phyloP scores from a whole-genome alignment of 192 early-diverging fungal species.

The Backusella parvicylindrica region DNA sequence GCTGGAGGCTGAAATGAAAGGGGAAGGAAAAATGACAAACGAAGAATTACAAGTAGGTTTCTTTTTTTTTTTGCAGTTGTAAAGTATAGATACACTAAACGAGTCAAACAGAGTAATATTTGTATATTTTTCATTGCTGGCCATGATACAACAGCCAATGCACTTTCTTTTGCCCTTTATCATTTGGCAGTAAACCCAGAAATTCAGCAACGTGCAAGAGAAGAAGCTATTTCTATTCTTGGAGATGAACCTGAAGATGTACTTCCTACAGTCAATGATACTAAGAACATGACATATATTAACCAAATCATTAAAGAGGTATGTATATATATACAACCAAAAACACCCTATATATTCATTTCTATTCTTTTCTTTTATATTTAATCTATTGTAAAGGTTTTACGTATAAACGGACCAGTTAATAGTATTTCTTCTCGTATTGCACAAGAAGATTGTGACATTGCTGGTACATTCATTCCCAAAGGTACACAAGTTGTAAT shows the following conservation, averaged over 20 bases:
- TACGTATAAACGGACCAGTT: constrained; percentile 5
- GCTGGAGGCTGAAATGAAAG: constrained; percentile 40
- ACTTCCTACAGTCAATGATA: not conserved
- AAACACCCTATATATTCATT: not conserved
- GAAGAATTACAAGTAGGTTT: constrained; percentile 36
- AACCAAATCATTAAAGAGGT: constrained; percentile 20
- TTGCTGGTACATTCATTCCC: constrained; percentile 13
- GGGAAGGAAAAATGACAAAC: constrained; percentile 38
- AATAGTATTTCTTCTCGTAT: not conserved
- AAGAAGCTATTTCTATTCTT: constrained; percentile 15
- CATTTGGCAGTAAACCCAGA: constrained; percentile 41
- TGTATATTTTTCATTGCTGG: not conserved
- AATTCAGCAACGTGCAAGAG: constrained; percentile 20
- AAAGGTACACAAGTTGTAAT: constrained; percentile 10
- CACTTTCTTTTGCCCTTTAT: constrained; percentile 37
- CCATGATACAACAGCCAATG: constrained; percentile 22
- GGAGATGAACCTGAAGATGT: constrained; percentile 7
- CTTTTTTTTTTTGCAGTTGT: too few species aligned
- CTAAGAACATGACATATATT: constrained; percentile 14
- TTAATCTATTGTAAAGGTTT: not conserved
- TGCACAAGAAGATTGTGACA: not conserved
- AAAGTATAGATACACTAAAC: constrained; percentile 11
- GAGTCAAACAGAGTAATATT: not conserved
- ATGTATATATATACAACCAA: not conserved
- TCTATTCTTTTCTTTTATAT: not conserved